Evolutionary conservation across 1,284 basidiomycete genomes (phyloP).

Genomic region (Moniliella sp.): DNA sequence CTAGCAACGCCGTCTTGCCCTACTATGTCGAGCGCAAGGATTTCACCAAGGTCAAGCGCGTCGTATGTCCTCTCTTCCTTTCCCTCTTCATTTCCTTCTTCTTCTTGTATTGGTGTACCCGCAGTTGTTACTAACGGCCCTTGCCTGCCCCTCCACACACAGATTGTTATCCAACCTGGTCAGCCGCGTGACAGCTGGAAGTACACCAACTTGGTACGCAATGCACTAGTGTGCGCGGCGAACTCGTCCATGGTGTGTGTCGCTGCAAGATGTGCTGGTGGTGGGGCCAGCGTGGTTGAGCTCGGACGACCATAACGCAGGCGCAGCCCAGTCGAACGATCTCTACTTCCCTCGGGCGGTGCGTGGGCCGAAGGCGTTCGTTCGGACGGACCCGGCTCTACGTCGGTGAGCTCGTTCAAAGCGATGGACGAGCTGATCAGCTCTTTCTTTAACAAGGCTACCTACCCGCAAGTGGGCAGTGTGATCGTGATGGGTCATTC

Average conservation of each 20-base stretch:
- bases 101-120: too few relatives aligned
- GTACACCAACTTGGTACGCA: slow-evolving; percentile 20
- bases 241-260: slow-evolving; percentile 11
- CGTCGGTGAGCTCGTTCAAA: slow-evolving; percentile 6
- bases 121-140: too few relatives aligned
- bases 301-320: slow-evolving; percentile 9
- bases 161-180: too few relatives aligned
- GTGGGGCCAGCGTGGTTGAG: slow-evolving; percentile 15
- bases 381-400: slow-evolving; percentile 1
- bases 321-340: slow-evolving; percentile 10
- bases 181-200: too few relatives aligned
- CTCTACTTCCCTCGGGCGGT: slow-evolving; percentile 7
- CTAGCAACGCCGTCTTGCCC: slow-evolving; percentile 9
- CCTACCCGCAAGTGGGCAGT: slow-evolving; percentile 16
- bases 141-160: too few relatives aligned
- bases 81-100: too few relatives aligned
- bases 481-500: slow-evolving; percentile 23
- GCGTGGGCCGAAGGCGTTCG: slow-evolving; percentile 1
- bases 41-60: slow-evolving; percentile 12
- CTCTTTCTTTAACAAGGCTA: slow-evolving; percentile 16
- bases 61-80: slow-evolving; percentile 14
- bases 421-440: slow-evolving; percentile 16
- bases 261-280: slow-evolving; percentile 14
- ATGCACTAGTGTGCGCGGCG: slow-evolving; percentile 15
- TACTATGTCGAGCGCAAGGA: slow-evolving; percentile 14